A percentile compares a stretch with the other conserved stretches of the same genome.
Evolutionary conservation across 345 rosid genomes (phyloP).

Genomic region (Dipteronia sinensis): DNA sequence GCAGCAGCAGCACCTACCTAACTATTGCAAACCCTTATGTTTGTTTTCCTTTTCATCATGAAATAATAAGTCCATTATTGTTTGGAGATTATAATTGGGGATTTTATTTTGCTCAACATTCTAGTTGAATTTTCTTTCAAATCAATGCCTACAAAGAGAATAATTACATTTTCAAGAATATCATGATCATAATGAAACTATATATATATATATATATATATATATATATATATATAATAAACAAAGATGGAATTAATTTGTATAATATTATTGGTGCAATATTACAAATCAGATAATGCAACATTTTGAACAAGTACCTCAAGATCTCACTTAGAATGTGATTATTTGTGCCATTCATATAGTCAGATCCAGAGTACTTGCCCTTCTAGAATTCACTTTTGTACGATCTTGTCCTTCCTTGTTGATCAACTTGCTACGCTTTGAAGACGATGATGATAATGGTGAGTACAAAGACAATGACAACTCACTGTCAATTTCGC

Average conservation of each 20-base stretch:
- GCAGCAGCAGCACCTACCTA: no score
- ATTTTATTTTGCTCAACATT: no score
- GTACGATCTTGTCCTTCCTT: slow-evolving; percentile 27
- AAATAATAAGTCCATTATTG: no score
- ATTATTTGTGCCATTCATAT: slow-evolving; percentile 63
- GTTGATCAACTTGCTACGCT: slow-evolving; percentile 37
- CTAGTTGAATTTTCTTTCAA: no score
- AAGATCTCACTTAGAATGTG: slow-evolving; percentile 86
- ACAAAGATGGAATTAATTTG: slow-evolving; percentile 14
- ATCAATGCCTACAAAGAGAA: not conserved
- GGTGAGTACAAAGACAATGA: slow-evolving; percentile 58
- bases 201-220: no score
- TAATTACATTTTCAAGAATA: no score
- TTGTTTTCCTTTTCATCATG: no score
- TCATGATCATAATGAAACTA: not conserved
- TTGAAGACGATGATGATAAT: slow-evolving; percentile 38
- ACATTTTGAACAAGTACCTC: slow-evolving; percentile 67
- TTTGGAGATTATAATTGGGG: no score
- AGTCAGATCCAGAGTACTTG: slow-evolving; percentile 97
- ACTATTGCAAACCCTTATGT: no score
- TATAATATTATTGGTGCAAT: slow-evolving; percentile 6
- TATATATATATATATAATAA: not conserved
- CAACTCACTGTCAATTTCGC: slow-evolving; percentile 42
- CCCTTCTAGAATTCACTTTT: slow-evolving; percentile 45
- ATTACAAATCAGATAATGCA: slow-evolving; percentile 14